Evolutionary conservation across 768 basidiomycete genomes (phyloP).

Genomic region (Tulasnella sp.): DNA sequence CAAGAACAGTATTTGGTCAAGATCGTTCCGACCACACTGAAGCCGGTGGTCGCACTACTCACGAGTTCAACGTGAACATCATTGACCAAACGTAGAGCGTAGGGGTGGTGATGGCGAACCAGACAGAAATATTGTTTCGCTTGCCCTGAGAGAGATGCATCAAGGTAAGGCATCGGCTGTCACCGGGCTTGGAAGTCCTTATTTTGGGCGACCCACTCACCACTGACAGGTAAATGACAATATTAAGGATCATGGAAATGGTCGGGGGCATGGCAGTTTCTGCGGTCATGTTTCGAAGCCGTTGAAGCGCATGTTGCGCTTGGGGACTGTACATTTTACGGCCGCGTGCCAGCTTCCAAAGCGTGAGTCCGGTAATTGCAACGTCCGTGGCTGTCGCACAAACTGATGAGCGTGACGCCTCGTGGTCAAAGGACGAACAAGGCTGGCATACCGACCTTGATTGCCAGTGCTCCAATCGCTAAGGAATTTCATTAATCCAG

Average conservation of each 20-base stretch:
- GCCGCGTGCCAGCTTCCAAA: neutral
- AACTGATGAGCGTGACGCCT: neutral
- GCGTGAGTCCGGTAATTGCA: neutral
- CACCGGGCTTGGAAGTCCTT: neutral
- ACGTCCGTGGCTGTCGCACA: neutral
- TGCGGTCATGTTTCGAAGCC: neutral
- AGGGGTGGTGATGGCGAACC: neutral
- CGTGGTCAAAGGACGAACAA: too few species aligned
- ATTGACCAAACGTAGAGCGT: neutral
- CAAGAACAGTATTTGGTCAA: too few species aligned
- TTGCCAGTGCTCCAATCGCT: neutral
- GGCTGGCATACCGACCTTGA: neutral
- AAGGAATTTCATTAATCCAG: neutral
- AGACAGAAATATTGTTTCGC: neutral
- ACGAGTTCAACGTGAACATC: too few species aligned
- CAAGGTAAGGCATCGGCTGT: neutral
- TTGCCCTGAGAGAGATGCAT: neutral
- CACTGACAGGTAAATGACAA: neutral
- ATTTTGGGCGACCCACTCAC: neutral
- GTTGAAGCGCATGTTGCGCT: neutral
- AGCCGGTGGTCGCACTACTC: too few species aligned
- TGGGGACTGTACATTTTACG: neutral
- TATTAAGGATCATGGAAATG: neutral
- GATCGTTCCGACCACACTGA: too few species aligned
- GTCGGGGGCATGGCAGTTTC: conserved; percentile 10